phyloP scores from a whole-genome alignment of 2,329 filamentous ascomycete genomes.

The Biscogniauxia marginata region DNA sequence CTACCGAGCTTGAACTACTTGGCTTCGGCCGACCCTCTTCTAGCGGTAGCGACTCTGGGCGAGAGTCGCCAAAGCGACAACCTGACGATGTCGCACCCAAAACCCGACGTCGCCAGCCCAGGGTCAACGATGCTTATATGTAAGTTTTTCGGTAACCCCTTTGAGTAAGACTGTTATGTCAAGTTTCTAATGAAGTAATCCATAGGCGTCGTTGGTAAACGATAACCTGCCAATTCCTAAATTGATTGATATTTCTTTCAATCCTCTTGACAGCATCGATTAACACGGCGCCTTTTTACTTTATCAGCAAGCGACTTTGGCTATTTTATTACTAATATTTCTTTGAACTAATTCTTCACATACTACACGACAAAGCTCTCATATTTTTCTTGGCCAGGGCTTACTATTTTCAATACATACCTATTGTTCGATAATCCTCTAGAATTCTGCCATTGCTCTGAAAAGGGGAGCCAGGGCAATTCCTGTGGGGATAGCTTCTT shows the following conservation, averaged over 20 bases:
- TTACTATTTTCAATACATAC: neutral
- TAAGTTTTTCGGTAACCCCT: conserved; percentile 14
- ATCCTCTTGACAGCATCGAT: neutral
- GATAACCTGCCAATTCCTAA: neutral
- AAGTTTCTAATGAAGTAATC: neutral
- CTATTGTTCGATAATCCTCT: too few species aligned
- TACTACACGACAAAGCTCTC: too few species aligned
- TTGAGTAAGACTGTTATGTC: neutral
- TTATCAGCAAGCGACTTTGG: neutral
- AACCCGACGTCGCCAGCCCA: conserved; percentile 23
- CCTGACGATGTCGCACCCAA: conserved; percentile 14
- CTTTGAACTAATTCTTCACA: neutral
- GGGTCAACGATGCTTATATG: conserved; percentile 27
- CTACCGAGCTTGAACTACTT: conserved; percentile 31
- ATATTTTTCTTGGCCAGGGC: too few species aligned
- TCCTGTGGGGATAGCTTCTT: too few species aligned
- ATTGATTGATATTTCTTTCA: neutral
- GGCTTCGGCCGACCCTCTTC: conserved; percentile 23
- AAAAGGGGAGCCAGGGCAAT: too few species aligned
- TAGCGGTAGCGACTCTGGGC: conserved; percentile 22
- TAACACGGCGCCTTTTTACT: neutral
- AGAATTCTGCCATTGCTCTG: too few species aligned
- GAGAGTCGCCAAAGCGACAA: conserved; percentile 20
- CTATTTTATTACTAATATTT: neutral
- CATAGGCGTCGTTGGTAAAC: neutral